These are phyloP conservation scores for Cryphonectria radicalis DNA, from an alignment of 2,329 filamentous ascomycete genomes.

Conservation along the genomic window DNA sequence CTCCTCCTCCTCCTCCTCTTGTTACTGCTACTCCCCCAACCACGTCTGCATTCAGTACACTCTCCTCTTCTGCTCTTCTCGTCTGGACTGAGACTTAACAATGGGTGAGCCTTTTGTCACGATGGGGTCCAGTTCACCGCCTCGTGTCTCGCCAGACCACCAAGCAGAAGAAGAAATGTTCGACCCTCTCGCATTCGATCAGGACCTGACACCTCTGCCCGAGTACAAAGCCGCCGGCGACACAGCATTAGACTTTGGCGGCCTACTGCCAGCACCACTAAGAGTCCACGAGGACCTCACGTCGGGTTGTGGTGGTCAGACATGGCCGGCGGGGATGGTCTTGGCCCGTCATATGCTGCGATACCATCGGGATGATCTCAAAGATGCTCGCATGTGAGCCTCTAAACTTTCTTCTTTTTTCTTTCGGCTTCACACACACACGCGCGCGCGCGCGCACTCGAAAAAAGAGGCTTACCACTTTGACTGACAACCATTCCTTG, in stretches of 20 bases:
- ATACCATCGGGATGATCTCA: slow-evolving; percentile 67
- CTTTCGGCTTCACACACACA: background rate
- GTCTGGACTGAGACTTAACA: background rate
- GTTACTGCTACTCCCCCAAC: background rate
- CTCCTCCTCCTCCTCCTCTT: background rate
- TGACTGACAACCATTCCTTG: background rate
- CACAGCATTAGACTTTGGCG: slow-evolving; percentile 67
- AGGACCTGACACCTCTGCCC: slow-evolving; percentile 63
- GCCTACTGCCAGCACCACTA: slow-evolving; percentile 71
- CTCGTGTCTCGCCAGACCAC: slow-evolving; percentile 35
- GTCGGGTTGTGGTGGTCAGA: slow-evolving; percentile 87
- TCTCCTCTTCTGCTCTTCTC: background rate
- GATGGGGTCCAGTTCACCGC: slow-evolving; percentile 41
- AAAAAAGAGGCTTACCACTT: background rate
- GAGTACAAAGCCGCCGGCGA: slow-evolving; percentile 59
- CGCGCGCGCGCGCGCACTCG: background rate
- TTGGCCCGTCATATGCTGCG: slow-evolving; percentile 84
- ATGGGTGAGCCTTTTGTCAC: slow-evolving; percentile 8
- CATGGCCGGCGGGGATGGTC: slow-evolving; percentile 93
- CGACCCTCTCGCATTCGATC: slow-evolving; percentile 55
- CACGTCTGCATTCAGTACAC: background rate
- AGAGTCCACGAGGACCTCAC: slow-evolving; percentile 83
- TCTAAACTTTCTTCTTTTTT: background rate
- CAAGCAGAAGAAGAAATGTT: slow-evolving; percentile 41
- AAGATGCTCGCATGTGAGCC: slow-evolving; percentile 73